Base-by-base conservation (phyloP, 169 alveolate genomes). In the Ichthyophthirius multifiliis region DNA sequence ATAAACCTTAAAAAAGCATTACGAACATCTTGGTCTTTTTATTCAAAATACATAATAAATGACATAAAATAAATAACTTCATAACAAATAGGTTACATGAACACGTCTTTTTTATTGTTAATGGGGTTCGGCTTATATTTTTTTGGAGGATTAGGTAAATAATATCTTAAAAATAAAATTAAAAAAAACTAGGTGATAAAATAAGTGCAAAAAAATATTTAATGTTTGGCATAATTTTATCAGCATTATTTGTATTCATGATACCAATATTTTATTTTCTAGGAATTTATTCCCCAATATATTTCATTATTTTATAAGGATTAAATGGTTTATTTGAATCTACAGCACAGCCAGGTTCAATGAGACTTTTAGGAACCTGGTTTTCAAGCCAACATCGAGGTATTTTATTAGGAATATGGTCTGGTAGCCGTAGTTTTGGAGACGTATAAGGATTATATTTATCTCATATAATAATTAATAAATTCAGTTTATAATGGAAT, bases 251-350 rank as follows among this genome's bases (percentile, higher is more conserved):
- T 23, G 12, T 55, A 20, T 34, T 39, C 1, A 39, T 34, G 16
- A 55, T 55, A 27, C 43, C 43, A 27, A 55, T 55, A 27, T 55
- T 55, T 27, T 55, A 27, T 55, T 27, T 55, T 7, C 23, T 39
- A 2, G 71, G 31, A 9, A 39, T 55, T 2, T 55, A 55, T 27
- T 15, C 31, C n/a, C n/a, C n/a, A n/a, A n/a, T n/a, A n/a, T n/a
- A n/a, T 20, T 55, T 27, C 31, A 23, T 55, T 5, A 16, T 55
- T 18, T 39, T 55, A 2, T 27, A 55, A 27, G 71, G 43, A 5
- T 55, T 55, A 4, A 55, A 55, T 55, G 71, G 71, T 4, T 39
- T 55, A 55, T 55, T 55, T 55, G 71, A 55, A 23, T 55, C 71
- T 55, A 39, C 71, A 12, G 23, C 43, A 27, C 71, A 27, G 12